Conservation (phyloP, 2,329 filamentous ascomycete genomes). For the Hypomyces rosellus region DNA sequence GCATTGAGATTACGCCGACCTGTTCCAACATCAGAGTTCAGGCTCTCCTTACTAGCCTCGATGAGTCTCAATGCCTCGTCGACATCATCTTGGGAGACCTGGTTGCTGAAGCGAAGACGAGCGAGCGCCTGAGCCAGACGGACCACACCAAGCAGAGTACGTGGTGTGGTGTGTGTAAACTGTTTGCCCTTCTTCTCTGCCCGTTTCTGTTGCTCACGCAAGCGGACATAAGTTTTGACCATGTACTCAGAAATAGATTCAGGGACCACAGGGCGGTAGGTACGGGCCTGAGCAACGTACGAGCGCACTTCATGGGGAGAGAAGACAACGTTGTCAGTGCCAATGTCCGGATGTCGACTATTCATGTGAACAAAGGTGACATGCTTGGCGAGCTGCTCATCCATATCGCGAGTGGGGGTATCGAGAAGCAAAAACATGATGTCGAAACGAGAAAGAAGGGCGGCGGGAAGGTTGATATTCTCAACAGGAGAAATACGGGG, state of each 20-base stretch:
- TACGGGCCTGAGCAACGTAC: constrained; percentile 88
- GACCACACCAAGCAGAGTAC: constrained; percentile 86
- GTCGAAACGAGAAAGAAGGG: constrained; percentile 93
- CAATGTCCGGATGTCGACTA: constrained; percentile 78
- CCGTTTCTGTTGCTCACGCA: constrained; percentile 85
- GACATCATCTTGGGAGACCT: constrained; percentile 85
- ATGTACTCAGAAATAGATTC: constrained; percentile 89
- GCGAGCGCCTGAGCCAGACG: constrained; percentile 92
- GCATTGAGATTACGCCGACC: constrained; percentile 66
- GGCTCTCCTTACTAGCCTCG: constrained; percentile 86
- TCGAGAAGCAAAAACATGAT: constrained; percentile 95
- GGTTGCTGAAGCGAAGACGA: constrained; percentile 78
- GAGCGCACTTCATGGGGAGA: constrained; percentile 89
- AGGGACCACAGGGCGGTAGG: constrained; percentile 80
- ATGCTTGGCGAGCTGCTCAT: constrained; percentile 91
- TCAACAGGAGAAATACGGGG: constrained; percentile 94
- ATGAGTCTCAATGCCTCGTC: constrained; percentile 89
- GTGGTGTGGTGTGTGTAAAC: constrained; percentile 88
- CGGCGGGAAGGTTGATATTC: constrained; percentile 98
- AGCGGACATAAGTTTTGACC: constrained; percentile 90
- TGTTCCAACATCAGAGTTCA: constrained; percentile 63
- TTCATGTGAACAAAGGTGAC: constrained; percentile 97
- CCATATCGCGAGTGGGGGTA: constrained; percentile 80
- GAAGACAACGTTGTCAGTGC: constrained; percentile 63
- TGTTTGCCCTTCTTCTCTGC: constrained; percentile 88